These are phyloP conservation scores for Hypoxylon sp. DNA, from an alignment of 2,329 filamentous ascomycete species.

Conservation along the genomic window DNA sequence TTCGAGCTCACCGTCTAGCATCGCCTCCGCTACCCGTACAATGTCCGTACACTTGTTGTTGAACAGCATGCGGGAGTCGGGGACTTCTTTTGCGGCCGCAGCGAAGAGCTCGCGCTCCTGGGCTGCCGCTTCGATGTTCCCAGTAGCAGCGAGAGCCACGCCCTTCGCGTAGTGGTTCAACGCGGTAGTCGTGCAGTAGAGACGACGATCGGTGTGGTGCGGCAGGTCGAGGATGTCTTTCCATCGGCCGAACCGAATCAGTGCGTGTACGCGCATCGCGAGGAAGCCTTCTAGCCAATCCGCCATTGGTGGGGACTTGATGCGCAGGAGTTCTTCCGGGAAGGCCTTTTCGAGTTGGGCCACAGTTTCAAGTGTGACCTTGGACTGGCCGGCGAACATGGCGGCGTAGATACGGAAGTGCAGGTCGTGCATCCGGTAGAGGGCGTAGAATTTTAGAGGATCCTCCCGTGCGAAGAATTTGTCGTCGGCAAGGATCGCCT, in stretches of 20 bases:
- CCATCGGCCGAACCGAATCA: slow-evolving; percentile 83
- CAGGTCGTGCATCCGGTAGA: slow-evolving; percentile 82
- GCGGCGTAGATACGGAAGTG: slow-evolving; percentile 84
- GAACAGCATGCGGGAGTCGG: slow-evolving; percentile 74
- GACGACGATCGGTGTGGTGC: slow-evolving; percentile 69
- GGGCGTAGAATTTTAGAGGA: slow-evolving; percentile 79
- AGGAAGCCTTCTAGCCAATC: slow-evolving; percentile 83
- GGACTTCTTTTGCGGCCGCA: slow-evolving; percentile 67
- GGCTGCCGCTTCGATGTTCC: slow-evolving; percentile 69
- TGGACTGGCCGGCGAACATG: slow-evolving; percentile 80
- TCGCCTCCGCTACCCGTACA: slow-evolving; percentile 68
- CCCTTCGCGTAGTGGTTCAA: slow-evolving; percentile 78
- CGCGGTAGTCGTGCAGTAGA: slow-evolving; percentile 80
- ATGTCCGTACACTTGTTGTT: slow-evolving; percentile 77
- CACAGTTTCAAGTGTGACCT: slow-evolving; percentile 73
- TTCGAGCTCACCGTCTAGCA: slow-evolving; percentile 81
- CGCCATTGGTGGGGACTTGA: slow-evolving; percentile 80
- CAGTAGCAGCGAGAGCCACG: slow-evolving; percentile 74
- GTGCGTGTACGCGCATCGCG: slow-evolving; percentile 76
- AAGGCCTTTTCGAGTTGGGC: slow-evolving; percentile 72
- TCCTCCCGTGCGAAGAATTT: slow-evolving; percentile 73
- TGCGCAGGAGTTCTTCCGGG: slow-evolving; percentile 73
- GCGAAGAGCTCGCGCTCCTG: slow-evolving; percentile 66
- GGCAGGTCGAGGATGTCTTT: slow-evolving; percentile 71
- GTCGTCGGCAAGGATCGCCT: slow-evolving; percentile 77